Evolutionary conservation across 768 basidiomycete species (phyloP).

Genomic region (Mycena polygramma): DNA sequence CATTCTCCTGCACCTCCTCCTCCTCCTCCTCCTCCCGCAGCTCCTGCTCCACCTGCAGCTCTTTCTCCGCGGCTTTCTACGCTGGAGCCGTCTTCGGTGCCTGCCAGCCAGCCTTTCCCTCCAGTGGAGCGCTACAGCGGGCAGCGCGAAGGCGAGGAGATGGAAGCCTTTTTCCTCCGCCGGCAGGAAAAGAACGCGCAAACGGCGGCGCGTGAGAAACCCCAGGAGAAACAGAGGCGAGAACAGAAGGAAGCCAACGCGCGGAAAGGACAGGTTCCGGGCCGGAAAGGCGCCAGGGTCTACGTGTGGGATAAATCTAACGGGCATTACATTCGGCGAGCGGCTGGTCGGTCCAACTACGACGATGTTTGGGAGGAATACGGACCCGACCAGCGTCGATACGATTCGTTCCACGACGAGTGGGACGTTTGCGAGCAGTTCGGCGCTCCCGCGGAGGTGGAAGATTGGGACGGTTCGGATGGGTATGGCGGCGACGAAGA

Average conservation of each 20-base stretch:
- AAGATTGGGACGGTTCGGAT: not conserved
- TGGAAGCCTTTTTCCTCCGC: not conserved
- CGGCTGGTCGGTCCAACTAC: not conserved
- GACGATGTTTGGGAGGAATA: slow-evolving; percentile 10
- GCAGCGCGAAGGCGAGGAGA: not conserved
- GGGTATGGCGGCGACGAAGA: not conserved
- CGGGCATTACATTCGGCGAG: slow-evolving; percentile 2
- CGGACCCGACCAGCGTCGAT: slow-evolving; percentile 9
- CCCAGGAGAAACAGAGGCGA: not conserved
- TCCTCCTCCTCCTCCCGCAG: too few species aligned
- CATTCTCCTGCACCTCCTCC: too few species aligned
- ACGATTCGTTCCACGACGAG: slow-evolving; percentile 10
- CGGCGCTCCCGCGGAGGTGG: not conserved
- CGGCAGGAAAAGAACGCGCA: not conserved
- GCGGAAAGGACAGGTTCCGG: not conserved
- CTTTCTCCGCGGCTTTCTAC: too few species aligned
- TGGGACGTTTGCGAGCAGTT: slow-evolving; percentile 13
- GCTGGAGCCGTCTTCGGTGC: too few species aligned
- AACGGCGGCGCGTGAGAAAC: not conserved
- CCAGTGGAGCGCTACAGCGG: not conserved
- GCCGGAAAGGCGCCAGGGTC: slow-evolving; percentile 2
- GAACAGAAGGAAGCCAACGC: not conserved
- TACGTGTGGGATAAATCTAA: slow-evolving; percentile 11
- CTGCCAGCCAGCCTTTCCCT: not conserved
- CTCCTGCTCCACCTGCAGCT: too few species aligned